phyloP scores from a whole-genome alignment of 164 flowering plant genomes.

The Platanus orientalis region DNA sequence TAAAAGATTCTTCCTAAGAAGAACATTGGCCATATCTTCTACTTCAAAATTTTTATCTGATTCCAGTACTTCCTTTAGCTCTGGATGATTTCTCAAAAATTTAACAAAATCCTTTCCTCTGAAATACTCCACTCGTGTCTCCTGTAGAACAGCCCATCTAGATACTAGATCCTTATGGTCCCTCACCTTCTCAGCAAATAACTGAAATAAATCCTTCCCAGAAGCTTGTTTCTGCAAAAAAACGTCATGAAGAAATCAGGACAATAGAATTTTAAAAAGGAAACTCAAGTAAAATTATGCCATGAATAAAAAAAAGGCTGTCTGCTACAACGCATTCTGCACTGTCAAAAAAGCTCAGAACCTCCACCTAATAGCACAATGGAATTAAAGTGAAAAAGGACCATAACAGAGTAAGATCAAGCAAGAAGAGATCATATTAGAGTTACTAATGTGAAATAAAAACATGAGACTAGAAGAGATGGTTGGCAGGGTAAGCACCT shows the following conservation, averaged over 20 bases:
- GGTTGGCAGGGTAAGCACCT: background rate
- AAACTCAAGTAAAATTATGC: too few species aligned
- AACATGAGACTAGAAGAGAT: background rate
- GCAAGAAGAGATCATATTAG: too few species aligned
- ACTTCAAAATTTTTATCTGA: conserved; percentile 58
- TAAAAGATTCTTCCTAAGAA: conserved; percentile 69
- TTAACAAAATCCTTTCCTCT: conserved; percentile 87
- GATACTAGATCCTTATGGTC: conserved; percentile 86
- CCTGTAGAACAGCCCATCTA: conserved; percentile 96
- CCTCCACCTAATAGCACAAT: too few species aligned
- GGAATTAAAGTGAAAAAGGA: too few species aligned
- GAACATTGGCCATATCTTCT: conserved; percentile 69
- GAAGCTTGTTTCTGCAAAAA: conserved; percentile 64
- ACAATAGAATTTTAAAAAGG: background rate
- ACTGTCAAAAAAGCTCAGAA: too few species aligned
- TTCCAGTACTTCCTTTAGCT: conserved; percentile 69
- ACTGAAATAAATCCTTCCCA: conserved; percentile 78
- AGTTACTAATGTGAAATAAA: background rate
- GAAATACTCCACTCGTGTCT: conserved; percentile 93
- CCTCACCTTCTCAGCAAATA: conserved; percentile 96
- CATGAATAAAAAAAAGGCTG: too few species aligned
- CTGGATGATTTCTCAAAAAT: conserved; percentile 75
- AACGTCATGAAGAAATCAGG: background rate
- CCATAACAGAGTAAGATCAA: too few species aligned
- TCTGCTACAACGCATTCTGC: too few species aligned